These are phyloP conservation scores for Medicago truncatula DNA, from an alignment of 306 rosid genomes.

Conservation along the genomic window MtrunA17r5.0-ANR NC_053048.1:48584001-48584500, in stretches of 20 bases:
- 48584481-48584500: slow-evolving; percentile 58
- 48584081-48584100: too few relatives aligned
- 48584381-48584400: slow-evolving; percentile 40
- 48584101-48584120: too few relatives aligned
- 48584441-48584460: slow-evolving; percentile 49
- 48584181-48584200: not conserved
- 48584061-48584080: not conserved
- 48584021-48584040: too few relatives aligned
- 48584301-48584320: not conserved
- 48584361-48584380: slow-evolving; percentile 1
- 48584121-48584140: not conserved
- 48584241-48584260: not conserved
- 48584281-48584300: slow-evolving; percentile 8
- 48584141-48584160: not conserved
- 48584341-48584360: slow-evolving; percentile 40
- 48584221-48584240: not conserved
- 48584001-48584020: not conserved
- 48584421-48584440: slow-evolving; percentile 71
- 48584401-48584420: slow-evolving; percentile 76
- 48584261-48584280: slow-evolving; percentile 11
- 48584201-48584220: not conserved
- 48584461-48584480: slow-evolving; percentile 57
- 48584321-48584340: slow-evolving; percentile 19
- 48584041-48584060: too few relatives aligned
- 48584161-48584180: not conserved